Evolutionary conservation across 768 basidiomycete genomes (phyloP).

Genomic region (Daedalea quercina): DNA sequence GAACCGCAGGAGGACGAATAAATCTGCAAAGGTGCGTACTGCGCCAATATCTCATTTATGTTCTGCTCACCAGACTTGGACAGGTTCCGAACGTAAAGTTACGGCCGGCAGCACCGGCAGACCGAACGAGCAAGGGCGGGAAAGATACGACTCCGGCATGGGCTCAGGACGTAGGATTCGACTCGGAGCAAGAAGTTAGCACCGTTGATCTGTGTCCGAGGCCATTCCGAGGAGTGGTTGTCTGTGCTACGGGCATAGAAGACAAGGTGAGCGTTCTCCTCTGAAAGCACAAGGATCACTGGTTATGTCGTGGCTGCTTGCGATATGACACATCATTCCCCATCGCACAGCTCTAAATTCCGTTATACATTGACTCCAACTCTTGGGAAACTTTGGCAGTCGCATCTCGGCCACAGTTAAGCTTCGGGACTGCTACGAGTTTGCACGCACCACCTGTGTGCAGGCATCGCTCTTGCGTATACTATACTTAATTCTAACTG

Average conservation of each 20-base stretch:
- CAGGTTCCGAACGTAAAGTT: conserved; percentile 83
- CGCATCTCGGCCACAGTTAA: too few relatives aligned
- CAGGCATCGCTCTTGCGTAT: background rate
- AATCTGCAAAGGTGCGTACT: conserved; percentile 51
- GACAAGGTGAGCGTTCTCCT: conserved; percentile 56
- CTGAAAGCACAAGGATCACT: too few relatives aligned
- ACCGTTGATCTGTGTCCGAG: conserved; percentile 38
- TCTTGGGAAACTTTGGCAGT: too few relatives aligned
- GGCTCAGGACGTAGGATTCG: conserved; percentile 37
- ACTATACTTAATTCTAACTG: background rate
- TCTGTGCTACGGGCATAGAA: conserved; percentile 72
- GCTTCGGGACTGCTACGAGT: too few relatives aligned
- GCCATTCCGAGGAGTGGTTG: conserved; percentile 55
- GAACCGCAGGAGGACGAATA: conserved; percentile 38
- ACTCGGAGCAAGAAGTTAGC: conserved; percentile 29
- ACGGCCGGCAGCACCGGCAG: conserved; percentile 41
- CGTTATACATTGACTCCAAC: too few relatives aligned
- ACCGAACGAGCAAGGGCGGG: conserved; percentile 27
- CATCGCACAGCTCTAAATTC: too few relatives aligned
- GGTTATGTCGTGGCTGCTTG: too few relatives aligned
- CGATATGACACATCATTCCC: too few relatives aligned
- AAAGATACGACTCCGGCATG: conserved; percentile 33
- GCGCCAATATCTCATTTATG: background rate
- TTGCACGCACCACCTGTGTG: too few relatives aligned
- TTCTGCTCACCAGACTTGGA: background rate